Evolutionary conservation across 352 stramenopile genomes (phyloP).

Genomic region (Phytopythium sindhum): DNA sequence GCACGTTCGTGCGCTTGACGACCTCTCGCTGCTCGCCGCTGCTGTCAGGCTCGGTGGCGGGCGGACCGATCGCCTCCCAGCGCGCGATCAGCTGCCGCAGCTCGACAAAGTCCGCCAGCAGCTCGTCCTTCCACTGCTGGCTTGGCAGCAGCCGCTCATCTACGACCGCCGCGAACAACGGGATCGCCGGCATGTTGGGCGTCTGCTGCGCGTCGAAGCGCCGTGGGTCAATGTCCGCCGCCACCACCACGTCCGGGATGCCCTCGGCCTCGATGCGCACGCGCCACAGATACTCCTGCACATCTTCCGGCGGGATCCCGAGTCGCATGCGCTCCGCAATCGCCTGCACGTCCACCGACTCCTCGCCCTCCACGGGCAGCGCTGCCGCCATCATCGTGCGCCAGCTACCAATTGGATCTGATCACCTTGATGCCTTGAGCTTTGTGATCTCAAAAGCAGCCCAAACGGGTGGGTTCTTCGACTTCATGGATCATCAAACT

Average conservation of each 20-base stretch:
- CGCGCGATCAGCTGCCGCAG: slow-evolving; percentile 65
- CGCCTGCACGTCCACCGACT: slow-evolving; percentile 48
- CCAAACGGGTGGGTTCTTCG: too few species aligned
- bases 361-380: slow-evolving; percentile 58
- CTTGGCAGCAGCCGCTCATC: slow-evolving; percentile 26
- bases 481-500: too few species aligned
- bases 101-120: slow-evolving; percentile 79
- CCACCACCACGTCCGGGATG: slow-evolving; percentile 78
- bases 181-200: slow-evolving; percentile 68
- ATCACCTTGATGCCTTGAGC: background rate
- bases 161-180: slow-evolving; percentile 31
- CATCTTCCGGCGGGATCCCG: slow-evolving; percentile 57
- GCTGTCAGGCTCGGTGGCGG: slow-evolving; percentile 25
- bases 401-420: background rate
- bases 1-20: slow-evolving; percentile 54
- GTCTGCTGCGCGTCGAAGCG: slow-evolving; percentile 66
- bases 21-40: slow-evolving; percentile 9
- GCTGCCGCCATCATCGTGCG: slow-evolving; percentile 64
- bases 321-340: slow-evolving; percentile 64
- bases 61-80: slow-evolving; percentile 67
- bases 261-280: slow-evolving; percentile 74
- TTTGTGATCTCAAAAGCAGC: background rate
- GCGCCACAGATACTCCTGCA: slow-evolving; percentile 85
- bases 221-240: slow-evolving; percentile 58
- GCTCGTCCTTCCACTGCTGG: slow-evolving; percentile 45